Evolutionary conservation across 2,329 filamentous ascomycete genomes (phyloP).

Genomic region (Arthrobotrys entomopaga): DNA sequence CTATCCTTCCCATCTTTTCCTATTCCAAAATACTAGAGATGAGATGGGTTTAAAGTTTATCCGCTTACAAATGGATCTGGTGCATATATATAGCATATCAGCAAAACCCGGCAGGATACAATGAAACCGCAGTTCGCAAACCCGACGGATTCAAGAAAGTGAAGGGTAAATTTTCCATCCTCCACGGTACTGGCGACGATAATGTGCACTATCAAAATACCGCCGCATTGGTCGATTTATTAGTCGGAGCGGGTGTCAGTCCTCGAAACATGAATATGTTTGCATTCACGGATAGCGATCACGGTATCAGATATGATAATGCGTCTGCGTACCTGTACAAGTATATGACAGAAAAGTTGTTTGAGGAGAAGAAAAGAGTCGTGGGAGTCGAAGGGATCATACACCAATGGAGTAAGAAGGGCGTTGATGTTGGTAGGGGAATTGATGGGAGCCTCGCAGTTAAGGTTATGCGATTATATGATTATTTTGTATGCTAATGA

Average conservation of each 20-base stretch:
- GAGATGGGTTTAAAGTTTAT: neutral
- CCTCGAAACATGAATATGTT: slow-evolving; percentile 72
- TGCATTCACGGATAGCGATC: slow-evolving; percentile 74
- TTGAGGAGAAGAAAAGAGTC: slow-evolving; percentile 69
- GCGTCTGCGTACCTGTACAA: slow-evolving; percentile 70
- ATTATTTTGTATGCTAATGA: neutral
- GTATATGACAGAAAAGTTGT: slow-evolving; percentile 71
- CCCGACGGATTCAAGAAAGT: slow-evolving; percentile 72
- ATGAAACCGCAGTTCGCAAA: slow-evolving; percentile 70
- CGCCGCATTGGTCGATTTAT: slow-evolving; percentile 70
- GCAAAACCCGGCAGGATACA: slow-evolving; percentile 71
- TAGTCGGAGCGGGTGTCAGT: slow-evolving; percentile 70
- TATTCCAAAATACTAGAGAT: neutral
- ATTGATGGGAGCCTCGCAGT: neutral
- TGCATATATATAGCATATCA: slow-evolving; percentile 60
- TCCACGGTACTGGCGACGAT: slow-evolving; percentile 75
- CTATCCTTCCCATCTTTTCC: neutral
- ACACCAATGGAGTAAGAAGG: slow-evolving; percentile 66
- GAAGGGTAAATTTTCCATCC: slow-evolving; percentile 70
- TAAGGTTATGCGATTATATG: neutral
- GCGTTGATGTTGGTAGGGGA: neutral
- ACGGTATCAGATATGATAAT: slow-evolving; percentile 70
- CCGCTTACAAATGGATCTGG: neutral
- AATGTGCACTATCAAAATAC: slow-evolving; percentile 78
- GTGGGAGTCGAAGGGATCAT: slow-evolving; percentile 59